Percentiles rank a stretch among this genome's conserved stretches.
Conservation (phyloP, 495 filamentous ascomycete genomes). For the Aspergillus saccharolyticus region DNA sequence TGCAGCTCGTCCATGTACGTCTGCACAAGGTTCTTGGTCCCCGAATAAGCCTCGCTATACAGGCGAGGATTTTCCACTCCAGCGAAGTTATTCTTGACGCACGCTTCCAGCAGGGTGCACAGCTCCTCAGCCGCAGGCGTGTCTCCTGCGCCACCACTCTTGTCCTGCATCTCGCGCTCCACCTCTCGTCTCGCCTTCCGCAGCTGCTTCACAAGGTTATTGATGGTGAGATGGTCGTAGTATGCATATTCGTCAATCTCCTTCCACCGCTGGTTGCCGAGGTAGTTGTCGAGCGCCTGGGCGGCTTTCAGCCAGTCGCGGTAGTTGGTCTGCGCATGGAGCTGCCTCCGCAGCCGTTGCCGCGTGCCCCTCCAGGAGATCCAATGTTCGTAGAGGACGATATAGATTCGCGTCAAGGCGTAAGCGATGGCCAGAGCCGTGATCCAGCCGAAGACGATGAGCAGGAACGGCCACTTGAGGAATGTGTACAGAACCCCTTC, state of each 20-base stretch:
- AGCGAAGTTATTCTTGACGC: conserved; percentile 94
- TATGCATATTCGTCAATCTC: conserved; percentile 85
- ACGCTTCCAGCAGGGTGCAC: conserved; percentile 71
- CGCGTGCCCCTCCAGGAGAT: conserved; percentile 61
- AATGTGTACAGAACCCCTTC: conserved; percentile 87
- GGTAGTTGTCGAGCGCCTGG: conserved; percentile 69
- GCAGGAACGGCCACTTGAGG: conserved; percentile 85
- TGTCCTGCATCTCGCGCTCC: conserved; percentile 38
- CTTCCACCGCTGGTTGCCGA: conserved; percentile 86
- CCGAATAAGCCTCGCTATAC: conserved; percentile 94
- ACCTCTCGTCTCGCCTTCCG: conserved; percentile 54
- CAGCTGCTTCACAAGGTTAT: conserved; percentile 69
- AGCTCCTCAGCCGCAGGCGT: conserved; percentile 64
- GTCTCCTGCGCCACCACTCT: conserved; percentile 22
- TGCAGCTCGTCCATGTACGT: conserved; percentile 74
- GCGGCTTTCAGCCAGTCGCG: conserved; percentile 76
- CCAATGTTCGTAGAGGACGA: conserved; percentile 74
- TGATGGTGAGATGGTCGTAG: conserved; percentile 82
- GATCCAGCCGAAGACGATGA: conserved; percentile 77
- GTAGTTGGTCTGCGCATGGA: conserved; percentile 69
- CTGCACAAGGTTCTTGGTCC: conserved; percentile 90
- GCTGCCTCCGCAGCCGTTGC: conserved; percentile 59
- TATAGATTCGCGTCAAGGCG: conserved; percentile 77
- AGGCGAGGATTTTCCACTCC: conserved; percentile 91
- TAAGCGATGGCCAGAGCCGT: conserved; percentile 63